These are phyloP conservation scores for Colletotrichum orbiculare DNA, from an alignment of 2,329 filamentous ascomycete genomes.

Conservation along the genomic window DNA sequence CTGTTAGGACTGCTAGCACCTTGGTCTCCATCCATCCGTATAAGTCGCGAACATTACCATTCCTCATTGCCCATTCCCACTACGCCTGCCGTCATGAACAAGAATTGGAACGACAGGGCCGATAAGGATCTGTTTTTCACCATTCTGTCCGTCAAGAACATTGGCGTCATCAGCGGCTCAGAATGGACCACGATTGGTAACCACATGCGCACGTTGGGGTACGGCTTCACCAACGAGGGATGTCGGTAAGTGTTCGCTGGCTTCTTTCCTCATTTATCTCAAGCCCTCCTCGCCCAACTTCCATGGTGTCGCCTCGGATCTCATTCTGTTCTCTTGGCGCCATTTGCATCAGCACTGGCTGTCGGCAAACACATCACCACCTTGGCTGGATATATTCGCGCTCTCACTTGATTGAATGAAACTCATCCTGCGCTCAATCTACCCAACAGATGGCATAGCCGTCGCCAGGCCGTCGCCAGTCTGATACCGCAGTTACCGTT, in stretches of 20 bases:
- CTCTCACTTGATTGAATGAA: too few species aligned
- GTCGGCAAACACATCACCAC: too few species aligned
- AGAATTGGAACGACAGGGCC: conserved; percentile 71
- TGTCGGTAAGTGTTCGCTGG: conserved; percentile 63
- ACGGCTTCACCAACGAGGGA: conserved; percentile 73
- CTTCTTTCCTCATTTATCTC: conserved; percentile 11
- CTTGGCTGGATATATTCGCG: too few species aligned
- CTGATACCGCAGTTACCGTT: not conserved
- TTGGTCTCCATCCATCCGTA: conserved; percentile 21
- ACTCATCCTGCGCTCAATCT: too few species aligned
- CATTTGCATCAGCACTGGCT: too few species aligned
- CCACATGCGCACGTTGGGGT: conserved; percentile 68
- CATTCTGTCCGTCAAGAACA: conserved; percentile 71
- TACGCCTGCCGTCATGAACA: conserved; percentile 58
- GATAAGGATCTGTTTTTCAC: conserved; percentile 74
- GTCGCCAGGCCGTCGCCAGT: too few species aligned
- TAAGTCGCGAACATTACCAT: conserved; percentile 29
- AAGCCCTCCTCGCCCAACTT: not conserved
- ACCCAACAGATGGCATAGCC: too few species aligned
- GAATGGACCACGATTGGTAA: conserved; percentile 73
- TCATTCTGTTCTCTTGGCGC: too few species aligned
- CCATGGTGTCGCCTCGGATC: not conserved
- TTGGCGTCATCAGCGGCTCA: conserved; percentile 69
- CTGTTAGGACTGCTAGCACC: conserved; percentile 50
- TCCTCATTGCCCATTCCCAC: conserved; percentile 27